Evolutionary conservation across 805 yeast species (phyloP).

Genomic region (Ogataea minuta): DNA sequence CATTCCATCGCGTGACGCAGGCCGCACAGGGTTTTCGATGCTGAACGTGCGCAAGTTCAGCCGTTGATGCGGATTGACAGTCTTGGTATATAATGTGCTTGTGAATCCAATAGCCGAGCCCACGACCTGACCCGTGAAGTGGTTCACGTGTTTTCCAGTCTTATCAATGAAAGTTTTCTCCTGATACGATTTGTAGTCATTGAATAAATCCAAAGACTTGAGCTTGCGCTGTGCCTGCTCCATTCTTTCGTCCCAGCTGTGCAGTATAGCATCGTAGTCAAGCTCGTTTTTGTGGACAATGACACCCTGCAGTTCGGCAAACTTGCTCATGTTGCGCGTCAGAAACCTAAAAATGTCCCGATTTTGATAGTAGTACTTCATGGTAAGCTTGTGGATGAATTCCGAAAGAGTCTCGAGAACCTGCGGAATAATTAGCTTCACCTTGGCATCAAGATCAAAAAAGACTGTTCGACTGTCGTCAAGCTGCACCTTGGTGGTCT

Average conservation of each 20-base stretch:
- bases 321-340: constrained; percentile 30
- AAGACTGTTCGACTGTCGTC: constrained; percentile 34
- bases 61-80: constrained; percentile 32
- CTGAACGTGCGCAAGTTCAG: constrained; percentile 25
- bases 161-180: constrained; percentile 37
- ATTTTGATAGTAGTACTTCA: constrained; percentile 40
- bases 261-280: constrained; percentile 35
- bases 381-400: constrained; percentile 42
- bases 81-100: constrained; percentile 31
- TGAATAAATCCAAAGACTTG: constrained; percentile 37
- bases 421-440: constrained; percentile 46
- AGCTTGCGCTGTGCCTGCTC: constrained; percentile 37
- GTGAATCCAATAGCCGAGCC: constrained; percentile 32
- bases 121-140: constrained; percentile 28
- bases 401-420: constrained; percentile 46
- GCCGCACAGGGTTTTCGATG: constrained; percentile 37
- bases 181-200: constrained; percentile 39
- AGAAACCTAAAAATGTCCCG: constrained; percentile 35
- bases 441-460: constrained; percentile 38
- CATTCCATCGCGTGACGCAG: constrained; percentile 33
- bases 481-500: constrained; percentile 31
- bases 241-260: constrained; percentile 40
- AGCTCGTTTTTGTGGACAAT: constrained; percentile 13
- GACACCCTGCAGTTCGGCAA: constrained; percentile 35
- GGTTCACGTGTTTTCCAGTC: constrained; percentile 25